phyloP scores from a whole-genome alignment of 202 grass and related monocot species.

The Setaria viridis region DNA sequence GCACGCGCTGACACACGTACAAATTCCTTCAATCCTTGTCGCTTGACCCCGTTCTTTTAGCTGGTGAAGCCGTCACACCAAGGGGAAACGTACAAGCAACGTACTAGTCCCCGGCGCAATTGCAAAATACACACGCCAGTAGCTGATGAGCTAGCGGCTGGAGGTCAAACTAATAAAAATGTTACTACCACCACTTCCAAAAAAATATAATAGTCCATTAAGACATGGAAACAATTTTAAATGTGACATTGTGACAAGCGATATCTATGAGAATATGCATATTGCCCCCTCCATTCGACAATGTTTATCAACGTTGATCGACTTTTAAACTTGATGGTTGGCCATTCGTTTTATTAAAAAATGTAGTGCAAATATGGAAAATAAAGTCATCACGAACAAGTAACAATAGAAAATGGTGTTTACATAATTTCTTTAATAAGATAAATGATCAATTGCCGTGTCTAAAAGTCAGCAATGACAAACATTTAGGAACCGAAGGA shows the following conservation, averaged over 20 bases:
- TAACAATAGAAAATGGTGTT: too few relatives aligned
- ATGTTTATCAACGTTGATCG: too few relatives aligned
- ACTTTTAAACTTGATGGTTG: too few relatives aligned
- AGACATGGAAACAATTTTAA: background rate
- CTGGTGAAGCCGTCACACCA: conserved; percentile 12
- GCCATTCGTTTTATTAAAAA: too few relatives aligned
- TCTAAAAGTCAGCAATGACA: too few relatives aligned
- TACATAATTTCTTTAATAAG: too few relatives aligned
- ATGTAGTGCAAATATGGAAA: too few relatives aligned
- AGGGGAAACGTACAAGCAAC: conserved; percentile 34
- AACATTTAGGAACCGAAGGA: too few relatives aligned
- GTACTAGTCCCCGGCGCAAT: background rate
- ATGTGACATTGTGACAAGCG: background rate
- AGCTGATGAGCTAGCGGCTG: background rate
- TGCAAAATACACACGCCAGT: background rate
- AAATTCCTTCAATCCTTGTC: background rate
- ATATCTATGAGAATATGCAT: background rate
- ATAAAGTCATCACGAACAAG: too few relatives aligned
- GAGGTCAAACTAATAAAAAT: background rate
- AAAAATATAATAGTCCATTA: background rate
- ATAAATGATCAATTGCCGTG: too few relatives aligned
- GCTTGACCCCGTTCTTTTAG: background rate
- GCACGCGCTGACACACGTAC: background rate
- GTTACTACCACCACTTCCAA: too few relatives aligned
- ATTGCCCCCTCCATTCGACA: too few relatives aligned